Evolutionary conservation across 306 rosid genomes (phyloP), one percentile per base, ranked within the genome.

Genomic region (Ziziphus jujuba): DNA sequence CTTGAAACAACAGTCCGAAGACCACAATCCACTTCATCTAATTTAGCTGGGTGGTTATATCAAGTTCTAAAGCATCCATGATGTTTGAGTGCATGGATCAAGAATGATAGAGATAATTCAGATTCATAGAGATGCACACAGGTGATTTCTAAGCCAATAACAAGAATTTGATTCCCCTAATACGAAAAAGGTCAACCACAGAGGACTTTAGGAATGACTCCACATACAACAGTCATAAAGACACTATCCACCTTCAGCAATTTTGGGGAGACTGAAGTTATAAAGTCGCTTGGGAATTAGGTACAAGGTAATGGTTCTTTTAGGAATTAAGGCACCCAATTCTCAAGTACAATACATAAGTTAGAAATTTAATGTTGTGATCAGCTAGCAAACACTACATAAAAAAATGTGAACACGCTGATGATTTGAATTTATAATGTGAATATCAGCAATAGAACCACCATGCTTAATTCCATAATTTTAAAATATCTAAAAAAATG

Each of bases 341-440:
- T 14, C 21, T 62, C 24, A 9, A 43, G 36, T 51, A 6, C 45
- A 20, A 62, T 22, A 43, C 11, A 33, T 40, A 19, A 40, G 5
- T 21, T 44, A 3, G 34, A 16, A 31, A 31, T 33, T 38, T 16
- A 58, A 33, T 7, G 9, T 55, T 14, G n/a, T 1, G 28, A 65
- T n/a, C 3, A 19, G 17, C 20, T 28, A 28, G 33, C 33, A 28
- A 28, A 28, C 33, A 28, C 33, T 28, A 28, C n/a, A 28, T 28
- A 10, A 40, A 9, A 56, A 12, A 8, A 53, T n/a, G 48, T 53
- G 61, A 66, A 66, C 50, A 66, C 35, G 50, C 4, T 47, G 4
- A 15, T 52, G 56, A 70, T 22, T 57, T 72, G 59, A 66, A 65
- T 28, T 72, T 49, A 65, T 51, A 73, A 47, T 33, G 20, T 34